These are phyloP conservation scores for Saccharomyces hybrid DNA, from an alignment of 1,139 yeast genomes.

Conservation along the genomic window DNA sequence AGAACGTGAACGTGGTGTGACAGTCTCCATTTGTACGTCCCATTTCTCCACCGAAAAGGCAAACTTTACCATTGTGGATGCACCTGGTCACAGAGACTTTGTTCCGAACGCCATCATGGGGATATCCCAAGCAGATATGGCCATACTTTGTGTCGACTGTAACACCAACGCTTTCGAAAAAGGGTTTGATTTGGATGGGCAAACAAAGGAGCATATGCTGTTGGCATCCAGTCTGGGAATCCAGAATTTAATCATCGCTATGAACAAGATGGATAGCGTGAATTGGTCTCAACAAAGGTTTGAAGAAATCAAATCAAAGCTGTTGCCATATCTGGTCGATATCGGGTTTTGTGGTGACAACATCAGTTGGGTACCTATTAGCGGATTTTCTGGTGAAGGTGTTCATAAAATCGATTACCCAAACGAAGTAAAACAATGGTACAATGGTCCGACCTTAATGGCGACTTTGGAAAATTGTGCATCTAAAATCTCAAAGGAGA, in stretches of 20 bases:
- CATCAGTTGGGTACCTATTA: slow-evolving; percentile 67
- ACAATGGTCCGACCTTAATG: slow-evolving; percentile 57
- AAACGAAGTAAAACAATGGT: slow-evolving; percentile 42
- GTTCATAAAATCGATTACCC: slow-evolving; percentile 42
- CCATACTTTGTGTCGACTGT: slow-evolving; percentile 51
- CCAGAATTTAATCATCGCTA: slow-evolving; percentile 63
- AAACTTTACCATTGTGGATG: slow-evolving; percentile 83
- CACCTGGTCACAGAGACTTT: slow-evolving; percentile 96
- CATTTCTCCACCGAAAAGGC: slow-evolving; percentile 61
- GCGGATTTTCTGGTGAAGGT: slow-evolving; percentile 80
- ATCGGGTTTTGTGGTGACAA: slow-evolving; percentile 52
- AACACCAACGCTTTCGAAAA: slow-evolving; percentile 81
- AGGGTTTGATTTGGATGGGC: slow-evolving; percentile 82
- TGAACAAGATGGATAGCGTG: slow-evolving; percentile 79
- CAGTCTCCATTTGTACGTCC: slow-evolving; percentile 86
- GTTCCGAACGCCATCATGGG: slow-evolving; percentile 99
- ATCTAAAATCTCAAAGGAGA: slow-evolving; percentile 23
- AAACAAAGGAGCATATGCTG: slow-evolving; percentile 87
- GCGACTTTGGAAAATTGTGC: slow-evolving; percentile 43
- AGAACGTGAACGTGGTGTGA: slow-evolving; percentile 85
- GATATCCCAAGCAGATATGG: slow-evolving; percentile 73
- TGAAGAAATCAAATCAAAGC: slow-evolving; percentile 50
- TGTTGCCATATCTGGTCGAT: slow-evolving; percentile 52
- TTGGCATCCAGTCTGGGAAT: slow-evolving; percentile 80
- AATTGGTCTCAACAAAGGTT: slow-evolving; percentile 65